Evolutionary conservation across 2,329 filamentous ascomycete species (phyloP).

Genomic region (Verticillium isaacii): DNA sequence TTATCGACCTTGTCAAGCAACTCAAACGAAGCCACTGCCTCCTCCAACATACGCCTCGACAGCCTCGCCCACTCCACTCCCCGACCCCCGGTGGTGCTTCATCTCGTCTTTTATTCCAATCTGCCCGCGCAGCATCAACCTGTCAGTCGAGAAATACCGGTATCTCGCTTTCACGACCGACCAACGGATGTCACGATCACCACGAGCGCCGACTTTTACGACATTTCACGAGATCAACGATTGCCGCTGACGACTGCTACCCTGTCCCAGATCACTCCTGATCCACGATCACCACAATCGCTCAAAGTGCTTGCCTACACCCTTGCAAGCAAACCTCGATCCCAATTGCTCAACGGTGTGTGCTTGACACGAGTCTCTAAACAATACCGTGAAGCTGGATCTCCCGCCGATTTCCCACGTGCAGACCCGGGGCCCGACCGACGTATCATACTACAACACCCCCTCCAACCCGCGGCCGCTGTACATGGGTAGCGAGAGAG

Average conservation of each 20-base stretch:
- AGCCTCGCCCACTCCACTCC: not conserved
- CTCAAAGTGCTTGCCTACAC: not conserved
- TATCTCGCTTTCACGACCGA: not conserved
- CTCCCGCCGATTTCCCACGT: constrained; percentile 81
- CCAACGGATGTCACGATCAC: not conserved
- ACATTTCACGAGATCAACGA: not conserved
- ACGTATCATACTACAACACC: constrained; percentile 66
- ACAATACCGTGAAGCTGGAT: constrained; percentile 86
- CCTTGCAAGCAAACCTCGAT: not conserved
- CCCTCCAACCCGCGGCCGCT: constrained; percentile 60
- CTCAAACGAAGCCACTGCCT: not conserved
- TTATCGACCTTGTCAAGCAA: not conserved
- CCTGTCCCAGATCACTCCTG: not conserved
- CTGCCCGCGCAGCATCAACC: not conserved
- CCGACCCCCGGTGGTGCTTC: not conserved
- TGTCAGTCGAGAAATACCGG: not conserved
- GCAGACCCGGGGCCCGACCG: constrained; percentile 72
- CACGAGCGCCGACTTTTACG: not conserved
- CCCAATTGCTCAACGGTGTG: not conserved
- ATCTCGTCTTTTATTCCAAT: not conserved
- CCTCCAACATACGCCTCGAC: not conserved
- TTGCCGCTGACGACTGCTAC: not conserved
- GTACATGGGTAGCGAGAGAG: constrained; percentile 64
- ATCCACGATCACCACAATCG: not conserved
- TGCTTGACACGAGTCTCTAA: constrained; percentile 16